Evolutionary conservation across 495 filamentous ascomycete species (phyloP).

Genomic region (Articulospora tetracladia): DNA sequence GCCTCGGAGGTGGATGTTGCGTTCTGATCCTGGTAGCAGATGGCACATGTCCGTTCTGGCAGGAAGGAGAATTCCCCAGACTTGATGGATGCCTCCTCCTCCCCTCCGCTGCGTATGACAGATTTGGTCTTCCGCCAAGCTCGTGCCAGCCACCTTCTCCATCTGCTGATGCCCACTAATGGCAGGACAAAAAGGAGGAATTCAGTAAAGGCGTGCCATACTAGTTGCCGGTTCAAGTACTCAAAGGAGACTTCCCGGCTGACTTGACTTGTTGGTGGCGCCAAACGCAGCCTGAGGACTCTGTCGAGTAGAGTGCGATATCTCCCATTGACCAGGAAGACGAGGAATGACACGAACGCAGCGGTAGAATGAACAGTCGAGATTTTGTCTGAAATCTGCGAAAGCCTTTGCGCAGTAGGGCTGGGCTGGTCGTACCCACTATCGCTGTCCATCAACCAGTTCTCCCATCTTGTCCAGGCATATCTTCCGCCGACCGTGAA

Average conservation of each 20-base stretch:
- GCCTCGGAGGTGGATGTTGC: conserved; percentile 58
- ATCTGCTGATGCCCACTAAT: conserved; percentile 86
- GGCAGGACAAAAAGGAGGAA: conserved; percentile 95
- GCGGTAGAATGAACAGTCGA: conserved; percentile 74
- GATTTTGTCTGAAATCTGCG: conserved; percentile 61
- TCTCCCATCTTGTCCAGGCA: conserved; percentile 85
- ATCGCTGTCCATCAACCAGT: conserved; percentile 72
- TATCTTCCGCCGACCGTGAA: conserved; percentile 87
- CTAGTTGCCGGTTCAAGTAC: conserved; percentile 94
- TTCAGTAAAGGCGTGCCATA: conserved; percentile 99
- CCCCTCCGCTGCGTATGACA: conserved; percentile 46
- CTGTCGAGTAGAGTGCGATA: conserved; percentile 92
- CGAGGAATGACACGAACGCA: conserved; percentile 78
- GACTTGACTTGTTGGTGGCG: conserved; percentile 75
- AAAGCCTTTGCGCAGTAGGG: conserved; percentile 51
- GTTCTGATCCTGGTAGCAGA: conserved; percentile 93
- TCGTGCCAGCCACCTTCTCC: conserved; percentile 83
- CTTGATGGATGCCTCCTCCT: conserved; percentile 49
- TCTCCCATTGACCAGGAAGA: conserved; percentile 84
- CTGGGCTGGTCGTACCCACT: conserved; percentile 62
- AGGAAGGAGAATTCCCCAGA: conserved; percentile 77
- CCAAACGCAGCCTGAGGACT: conserved; percentile 78
- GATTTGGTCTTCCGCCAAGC: conserved; percentile 75
- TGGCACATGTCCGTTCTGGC: conserved; percentile 94
- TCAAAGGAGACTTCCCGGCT: conserved; percentile 92